Evolutionary conservation across 2,329 filamentous ascomycete genomes (phyloP).

Genomic region (Hypoxylon rubiginosum): DNA sequence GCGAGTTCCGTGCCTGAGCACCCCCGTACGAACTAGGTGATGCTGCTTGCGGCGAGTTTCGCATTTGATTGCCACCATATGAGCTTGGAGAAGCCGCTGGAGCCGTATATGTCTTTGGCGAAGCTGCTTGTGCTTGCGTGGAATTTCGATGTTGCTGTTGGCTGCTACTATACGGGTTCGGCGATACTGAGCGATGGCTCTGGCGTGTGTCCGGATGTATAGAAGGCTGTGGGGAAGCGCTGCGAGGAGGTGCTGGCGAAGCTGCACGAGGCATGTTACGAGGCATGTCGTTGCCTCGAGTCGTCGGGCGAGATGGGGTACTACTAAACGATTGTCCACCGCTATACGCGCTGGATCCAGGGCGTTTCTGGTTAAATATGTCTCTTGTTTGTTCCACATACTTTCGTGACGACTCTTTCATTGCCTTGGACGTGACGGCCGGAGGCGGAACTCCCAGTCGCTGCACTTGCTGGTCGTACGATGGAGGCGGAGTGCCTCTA

Average conservation of each 20-base stretch:
- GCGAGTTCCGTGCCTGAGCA: constrained; percentile 52
- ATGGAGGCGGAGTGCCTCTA: constrained; percentile 85
- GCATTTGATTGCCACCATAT: constrained; percentile 31
- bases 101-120: neutral
- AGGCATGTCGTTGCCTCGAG: constrained; percentile 70
- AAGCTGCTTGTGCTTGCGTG: neutral
- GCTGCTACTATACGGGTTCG: constrained; percentile 46
- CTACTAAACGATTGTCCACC: constrained; percentile 49
- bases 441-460: constrained; percentile 90
- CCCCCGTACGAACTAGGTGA: constrained; percentile 46
- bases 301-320: constrained; percentile 67
- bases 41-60: constrained; percentile 31
- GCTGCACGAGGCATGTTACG: constrained; percentile 70
- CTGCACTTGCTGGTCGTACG: constrained; percentile 83
- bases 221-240: constrained; percentile 72
- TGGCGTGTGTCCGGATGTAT: constrained; percentile 62
- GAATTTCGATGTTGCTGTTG: constrained; percentile 51
- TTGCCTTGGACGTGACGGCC: constrained; percentile 91
- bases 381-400: constrained; percentile 86
- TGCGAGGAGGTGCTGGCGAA: constrained; percentile 78
- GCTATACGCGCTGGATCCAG: constrained; percentile 55
- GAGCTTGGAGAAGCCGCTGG: constrained; percentile 31
- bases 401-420: constrained; percentile 94
- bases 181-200: constrained; percentile 45
- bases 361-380: constrained; percentile 71